Conservation (phyloP, 345 rosid species). For the Hypericum androsaemum region DNA sequence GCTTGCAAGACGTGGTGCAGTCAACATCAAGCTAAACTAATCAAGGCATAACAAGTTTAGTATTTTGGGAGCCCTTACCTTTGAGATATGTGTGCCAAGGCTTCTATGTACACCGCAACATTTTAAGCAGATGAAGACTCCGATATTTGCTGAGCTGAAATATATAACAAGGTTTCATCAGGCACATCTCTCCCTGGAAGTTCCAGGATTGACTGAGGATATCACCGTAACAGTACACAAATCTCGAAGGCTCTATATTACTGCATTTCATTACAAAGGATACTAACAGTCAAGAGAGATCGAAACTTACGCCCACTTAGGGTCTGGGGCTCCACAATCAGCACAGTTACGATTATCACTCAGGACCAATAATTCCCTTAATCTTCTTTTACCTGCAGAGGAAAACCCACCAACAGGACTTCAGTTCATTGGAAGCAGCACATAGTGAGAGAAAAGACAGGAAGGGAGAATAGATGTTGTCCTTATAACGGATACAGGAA, state of each 20-base stretch:
- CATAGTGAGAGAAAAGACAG: neutral
- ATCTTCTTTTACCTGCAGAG: conserved; percentile 57
- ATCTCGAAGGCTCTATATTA: no score
- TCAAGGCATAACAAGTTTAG: conserved; percentile 5
- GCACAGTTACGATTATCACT: conserved; percentile 83
- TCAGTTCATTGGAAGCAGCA: neutral
- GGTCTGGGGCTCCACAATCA: conserved; percentile 94
- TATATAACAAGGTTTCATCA: conserved; percentile 6
- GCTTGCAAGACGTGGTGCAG: no score
- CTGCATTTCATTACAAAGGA: no score
- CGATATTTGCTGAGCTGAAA: conserved; percentile 92
- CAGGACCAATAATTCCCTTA: conserved; percentile 61
- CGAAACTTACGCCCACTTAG: conserved; percentile 96
- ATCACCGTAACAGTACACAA: no score
- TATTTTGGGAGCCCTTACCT: conserved; percentile 41
- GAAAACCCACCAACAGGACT: neutral
- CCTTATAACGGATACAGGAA: no score
- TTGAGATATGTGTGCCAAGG: conserved; percentile 88
- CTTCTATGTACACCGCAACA: conserved; percentile 97
- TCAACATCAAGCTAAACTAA: no score
- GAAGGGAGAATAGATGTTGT: no score
- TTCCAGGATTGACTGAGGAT: no score
- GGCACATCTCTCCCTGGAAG: no score
- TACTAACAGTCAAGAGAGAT: no score
- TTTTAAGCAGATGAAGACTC: conserved; percentile 93